phyloP scores from a whole-genome alignment of 2,329 filamentous ascomycete genomes.

The Aspergillus intermedius region DNA sequence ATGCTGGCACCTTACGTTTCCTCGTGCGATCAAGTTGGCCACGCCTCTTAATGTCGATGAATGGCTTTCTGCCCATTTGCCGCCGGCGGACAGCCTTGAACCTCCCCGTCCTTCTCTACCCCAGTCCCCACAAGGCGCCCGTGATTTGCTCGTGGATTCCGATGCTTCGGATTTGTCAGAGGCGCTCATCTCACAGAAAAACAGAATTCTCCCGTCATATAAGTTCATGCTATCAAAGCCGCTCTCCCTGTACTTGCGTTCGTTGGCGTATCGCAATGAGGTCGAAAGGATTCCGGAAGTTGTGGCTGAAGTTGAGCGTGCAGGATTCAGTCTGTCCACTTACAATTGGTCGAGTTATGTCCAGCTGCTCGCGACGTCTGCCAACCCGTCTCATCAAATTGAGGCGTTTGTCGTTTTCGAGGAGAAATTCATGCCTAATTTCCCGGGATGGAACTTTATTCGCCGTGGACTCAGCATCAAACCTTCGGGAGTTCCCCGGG shows the following conservation, averaged over 20 bases:
- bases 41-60: conserved; percentile 27
- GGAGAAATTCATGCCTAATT: conserved; percentile 67
- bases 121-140: conserved; percentile 1
- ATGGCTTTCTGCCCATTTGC: conserved; percentile 9
- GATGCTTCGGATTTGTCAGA: neutral
- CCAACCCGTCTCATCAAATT: conserved; percentile 48
- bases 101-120: conserved; percentile 9
- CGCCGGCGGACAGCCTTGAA: conserved; percentile 2
- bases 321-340: conserved; percentile 68
- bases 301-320: conserved; percentile 51
- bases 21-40: conserved; percentile 44
- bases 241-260: conserved; percentile 48
- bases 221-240: conserved; percentile 45
- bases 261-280: conserved; percentile 49
- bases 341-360: conserved; percentile 77
- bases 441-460: conserved; percentile 62
- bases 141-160: conserved; percentile 3
- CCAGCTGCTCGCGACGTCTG: conserved; percentile 57
- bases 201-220: conserved; percentile 31
- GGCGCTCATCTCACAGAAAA: neutral
- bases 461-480: conserved; percentile 26
- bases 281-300: conserved; percentile 46
- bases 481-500: conserved; percentile 21
- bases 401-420: conserved; percentile 69
- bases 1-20: conserved; percentile 60